phyloP scores from a whole-genome alignment of 192 early-diverging fungal genomes.

The Entrophospora sp. region DNA sequence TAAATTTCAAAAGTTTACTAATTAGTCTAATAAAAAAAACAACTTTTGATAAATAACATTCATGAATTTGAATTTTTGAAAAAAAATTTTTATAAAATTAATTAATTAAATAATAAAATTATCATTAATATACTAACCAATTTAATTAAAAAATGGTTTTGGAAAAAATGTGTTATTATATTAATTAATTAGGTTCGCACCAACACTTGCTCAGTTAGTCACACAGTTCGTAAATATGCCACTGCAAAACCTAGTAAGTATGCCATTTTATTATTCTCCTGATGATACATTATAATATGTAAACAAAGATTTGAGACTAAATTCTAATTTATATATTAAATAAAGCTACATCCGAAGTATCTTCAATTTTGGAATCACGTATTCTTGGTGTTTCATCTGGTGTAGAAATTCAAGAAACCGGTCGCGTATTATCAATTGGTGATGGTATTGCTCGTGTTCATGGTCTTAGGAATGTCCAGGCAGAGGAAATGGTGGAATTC shows the following conservation, averaged over 20 bases:
- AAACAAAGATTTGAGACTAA: not conserved
- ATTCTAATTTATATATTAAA: not conserved
- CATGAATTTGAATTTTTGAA: too few species aligned
- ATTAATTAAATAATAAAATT: not conserved
- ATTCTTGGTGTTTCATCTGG: conserved; percentile 79
- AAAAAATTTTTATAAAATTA: too few species aligned
- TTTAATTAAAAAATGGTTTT: not conserved
- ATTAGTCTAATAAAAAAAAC: too few species aligned
- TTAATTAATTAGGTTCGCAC: conserved; percentile 21
- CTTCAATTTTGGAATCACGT: conserved; percentile 95
- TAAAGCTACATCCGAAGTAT: conserved; percentile 83
- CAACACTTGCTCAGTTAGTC: conserved; percentile 18
- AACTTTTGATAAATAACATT: too few species aligned
- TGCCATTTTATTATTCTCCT: not conserved
- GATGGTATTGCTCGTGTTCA: conserved; percentile 99
- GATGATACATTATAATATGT: not conserved
- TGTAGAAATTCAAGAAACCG: conserved; percentile 94
- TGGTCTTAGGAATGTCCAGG: conserved; percentile 95
- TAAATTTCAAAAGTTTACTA: too few species aligned
- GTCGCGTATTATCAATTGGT: conserved; percentile 98
- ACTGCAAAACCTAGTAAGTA: conserved; percentile 26
- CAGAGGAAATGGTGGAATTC: conserved; percentile 99
- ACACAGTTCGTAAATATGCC: conserved; percentile 24
- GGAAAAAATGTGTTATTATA: too few species aligned
- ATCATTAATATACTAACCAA: not conserved